These are phyloP conservation scores for Gastrolobium villosum DNA, from an alignment of 306 rosid species.

Conservation along the genomic window DNA sequence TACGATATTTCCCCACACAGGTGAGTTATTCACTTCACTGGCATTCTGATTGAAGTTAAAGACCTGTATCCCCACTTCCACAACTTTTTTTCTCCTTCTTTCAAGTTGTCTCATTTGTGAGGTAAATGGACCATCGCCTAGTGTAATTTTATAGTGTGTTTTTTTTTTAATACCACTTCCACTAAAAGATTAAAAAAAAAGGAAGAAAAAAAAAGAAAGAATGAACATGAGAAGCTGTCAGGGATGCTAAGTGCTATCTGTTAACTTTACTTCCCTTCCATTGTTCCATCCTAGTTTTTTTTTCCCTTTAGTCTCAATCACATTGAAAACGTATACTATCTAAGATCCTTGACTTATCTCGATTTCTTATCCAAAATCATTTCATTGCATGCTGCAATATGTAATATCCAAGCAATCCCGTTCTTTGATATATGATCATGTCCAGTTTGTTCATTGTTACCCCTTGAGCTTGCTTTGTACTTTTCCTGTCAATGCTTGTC, in stretches of 20 bases:
- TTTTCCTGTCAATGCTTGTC: constrained; percentile 11
- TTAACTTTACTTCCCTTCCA: constrained; percentile 4
- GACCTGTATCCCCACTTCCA: background rate
- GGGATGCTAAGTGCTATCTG: background rate
- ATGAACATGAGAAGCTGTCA: constrained; percentile 4
- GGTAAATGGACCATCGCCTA: constrained; percentile 1
- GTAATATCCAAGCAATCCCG: background rate
- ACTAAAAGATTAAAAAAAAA: background rate
- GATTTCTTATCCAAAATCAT: constrained; percentile 11
- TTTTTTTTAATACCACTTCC: background rate
- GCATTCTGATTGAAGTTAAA: constrained; percentile 22
- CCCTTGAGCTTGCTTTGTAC: background rate
- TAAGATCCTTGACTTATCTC: constrained; percentile 6
- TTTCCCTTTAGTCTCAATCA: background rate
- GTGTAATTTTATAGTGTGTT: background rate
- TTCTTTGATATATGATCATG: constrained; percentile 22
- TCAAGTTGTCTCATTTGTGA: constrained; percentile 5
- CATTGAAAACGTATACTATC: background rate
- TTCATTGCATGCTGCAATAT: constrained; percentile 6
- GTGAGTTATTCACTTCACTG: constrained; percentile 49
- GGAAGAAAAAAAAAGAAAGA: constrained; percentile 21
- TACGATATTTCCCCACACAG: constrained; percentile 96
- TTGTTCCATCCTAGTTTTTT: background rate
- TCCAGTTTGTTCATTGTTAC: constrained; percentile 30
- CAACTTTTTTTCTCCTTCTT: background rate